These are phyloP conservation scores for Rhipidocladum racemiflorum DNA, from an alignment of 176 grass and related monocot species.

Conservation along the genomic window DNA sequence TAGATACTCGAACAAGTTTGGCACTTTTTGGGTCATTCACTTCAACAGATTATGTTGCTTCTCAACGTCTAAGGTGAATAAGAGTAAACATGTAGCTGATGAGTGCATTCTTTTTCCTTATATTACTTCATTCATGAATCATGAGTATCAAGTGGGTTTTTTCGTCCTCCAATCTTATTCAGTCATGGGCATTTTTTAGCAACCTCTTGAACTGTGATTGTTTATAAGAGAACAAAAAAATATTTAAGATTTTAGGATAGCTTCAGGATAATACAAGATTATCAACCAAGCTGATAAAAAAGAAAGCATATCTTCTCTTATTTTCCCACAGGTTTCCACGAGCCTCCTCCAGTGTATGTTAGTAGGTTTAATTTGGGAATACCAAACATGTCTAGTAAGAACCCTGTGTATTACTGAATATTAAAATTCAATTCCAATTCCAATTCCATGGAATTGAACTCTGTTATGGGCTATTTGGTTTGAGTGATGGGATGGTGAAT, in stretches of 20 bases:
- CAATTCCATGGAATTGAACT: not conserved
- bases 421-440: conserved; percentile 2
- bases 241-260: not conserved
- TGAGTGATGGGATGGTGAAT: no score
- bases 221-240: not conserved
- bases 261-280: not conserved
- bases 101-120: not conserved
- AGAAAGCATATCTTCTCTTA: not conserved
- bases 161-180: not conserved
- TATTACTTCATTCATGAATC: not conserved
- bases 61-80: conserved; percentile 83
- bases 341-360: not conserved
- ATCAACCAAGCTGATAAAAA: not conserved
- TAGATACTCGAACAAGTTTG: conserved; percentile 83
- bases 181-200: not conserved
- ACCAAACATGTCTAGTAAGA: not conserved
- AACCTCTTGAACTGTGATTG: not conserved
- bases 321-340: not conserved
- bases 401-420: not conserved
- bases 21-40: conserved; percentile 86
- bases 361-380: not conserved
- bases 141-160: not conserved
- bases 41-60: conserved; percentile 80
- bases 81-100: conserved; percentile 11
- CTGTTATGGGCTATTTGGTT: no score